Evolutionary conservation across 805 yeast species (phyloP), one percentile per base, ranked within the genome.

Genomic region (Starmerella gropengiesseri): DNA sequence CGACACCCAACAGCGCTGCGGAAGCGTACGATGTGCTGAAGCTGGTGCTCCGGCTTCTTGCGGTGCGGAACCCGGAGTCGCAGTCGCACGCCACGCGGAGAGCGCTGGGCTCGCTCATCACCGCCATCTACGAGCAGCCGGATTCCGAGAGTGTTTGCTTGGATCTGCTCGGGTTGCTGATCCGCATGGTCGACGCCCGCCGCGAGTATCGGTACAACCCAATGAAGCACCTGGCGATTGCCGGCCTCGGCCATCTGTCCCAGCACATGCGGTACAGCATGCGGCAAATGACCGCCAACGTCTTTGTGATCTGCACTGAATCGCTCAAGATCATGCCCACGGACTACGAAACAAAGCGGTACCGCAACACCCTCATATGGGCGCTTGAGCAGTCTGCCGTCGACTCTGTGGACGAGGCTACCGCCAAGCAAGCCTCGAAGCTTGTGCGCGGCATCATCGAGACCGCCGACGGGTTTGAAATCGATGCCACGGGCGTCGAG

Each of bases 341-440:
- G 3, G 41, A 40, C 5, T 45, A 25, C 5, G 38, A 27, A 18
- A 34, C 43, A 8, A 30, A 26, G 14, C 39, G 7, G 42, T 55
- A 51, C 43, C 41, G 53, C 7, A 44, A 46, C 27, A 49, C 55
- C 5, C 32, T 52, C 7, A 31, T 55, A 9, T 48, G 54, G 53
- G 19, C 53, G 9, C 39, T 53, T 20, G 6, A 27, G 9, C 48
- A 45, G 28, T 40, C 51, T 1, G 48, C 45, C n/a, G n/a, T 44
- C 5, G 11, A 43, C 5, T 48, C 61, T 1, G 45, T 60, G 21
- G 67, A 63, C 34, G 64, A 57, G 20, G 30, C 53, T 1, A 49
- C 57, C 3, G 44, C 54, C 20, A 58, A 60, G 39, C 57, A 52
- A 25, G 52, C 62, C 4, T 58, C 59, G 58, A 62, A 60, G 37